Base-by-base conservation (phyloP, 1,139 yeast species). In the Petasospora rhodanensis region DNA sequence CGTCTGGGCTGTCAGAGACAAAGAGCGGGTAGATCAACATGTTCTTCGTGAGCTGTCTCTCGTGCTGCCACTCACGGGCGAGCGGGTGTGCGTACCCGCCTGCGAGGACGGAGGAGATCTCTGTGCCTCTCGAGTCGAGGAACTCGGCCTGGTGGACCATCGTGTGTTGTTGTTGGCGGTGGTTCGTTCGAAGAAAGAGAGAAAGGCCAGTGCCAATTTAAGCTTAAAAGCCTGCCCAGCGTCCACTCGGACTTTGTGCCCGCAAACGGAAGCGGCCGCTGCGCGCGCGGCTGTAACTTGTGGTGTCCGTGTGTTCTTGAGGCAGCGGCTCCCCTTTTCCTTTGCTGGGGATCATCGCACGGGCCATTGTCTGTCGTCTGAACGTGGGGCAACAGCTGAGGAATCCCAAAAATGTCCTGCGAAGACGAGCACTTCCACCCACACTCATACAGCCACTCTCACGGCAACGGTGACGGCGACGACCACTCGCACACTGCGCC, bases 41-140 rank as follows among this genome's bases (percentile, higher is more conserved):
- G 54, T 73, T 74, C 61, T 91, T 93, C 26, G 82, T 70, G 40
- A 91, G 70, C 55, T 79, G 93, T 49, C 89, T 73, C 52, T 80
- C 87, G 46, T 72, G 73, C 59, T 91, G 98, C 98, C 98, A 91
- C 58, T 75, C 80, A 49, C 98, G 73, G 14, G 89, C 57, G 37
- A 91, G 67, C 2, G 96, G 94, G 53, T 89, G 95, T 60, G 83
- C 82, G 64, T 89, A 91, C 4, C 98, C 96, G 39, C 97, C 96
- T 44, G 91, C 91, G 32, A 91, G 70, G 29, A 91, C 66, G 6
- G 95, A 82, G n/a, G 87, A 70, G 42, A 84, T 74, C 26, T 70
- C 66, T 1, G 91, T 73, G 19, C 75, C 76, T 17, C 70, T 63
- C 1, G 66, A 60, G 14, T 74, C 73, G 37, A 81, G 63, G 52